Evolutionary conservation across 2,329 filamentous ascomycete genomes (phyloP), one percentile per base, ranked within the genome.

Genomic region (Fusarium incarnatum): DNA sequence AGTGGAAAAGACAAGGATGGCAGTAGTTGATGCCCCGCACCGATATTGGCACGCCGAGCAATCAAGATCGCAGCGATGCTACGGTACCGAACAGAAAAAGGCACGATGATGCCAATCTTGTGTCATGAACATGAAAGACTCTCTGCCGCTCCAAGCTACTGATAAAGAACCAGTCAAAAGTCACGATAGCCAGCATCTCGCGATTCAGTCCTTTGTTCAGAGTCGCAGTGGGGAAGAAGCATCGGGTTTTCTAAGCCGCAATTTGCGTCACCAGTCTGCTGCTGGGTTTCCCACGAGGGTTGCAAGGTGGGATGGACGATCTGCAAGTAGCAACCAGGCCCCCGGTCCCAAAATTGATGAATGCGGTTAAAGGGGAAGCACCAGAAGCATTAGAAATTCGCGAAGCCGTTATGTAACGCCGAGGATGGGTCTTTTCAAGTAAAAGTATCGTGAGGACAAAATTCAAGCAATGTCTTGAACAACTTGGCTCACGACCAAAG

Each of bases 21-120:
- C 23, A 61, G 56, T 67, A 56, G 57, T 68, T 65, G 47, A 67
- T 49, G 63, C 73, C 73, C 73, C 71, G 56, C 71, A 64, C 53
- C 56, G 60, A 59, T 71, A 73, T 52, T 62, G 69, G 60, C 71
- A 74, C 72, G 58, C 71, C 67, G 45, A 56, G 50, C 49, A 55
- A 46, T 58, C 45, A 34, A 70, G 65, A 72, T 73, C 57, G 60
- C 47, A 59, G 60, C 49, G 64, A 61, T 67, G 68, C 52, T 66
- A 47, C 49, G n/a, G 34, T 18, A 57, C 34, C 46, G 48, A 25
- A 65, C 63, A 65, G 70, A 61, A 56, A 73, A 73, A 52, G 48
- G 32, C 60, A 49, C 44, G 49, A 73, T 75, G 73, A 75, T 75
- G 73, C 60, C 68, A 72, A 58, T 69, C 54, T 75, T 74, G 73